Conservation (phyloP, 495 filamentous ascomycete species). For the Neurospora terricola region DNA sequence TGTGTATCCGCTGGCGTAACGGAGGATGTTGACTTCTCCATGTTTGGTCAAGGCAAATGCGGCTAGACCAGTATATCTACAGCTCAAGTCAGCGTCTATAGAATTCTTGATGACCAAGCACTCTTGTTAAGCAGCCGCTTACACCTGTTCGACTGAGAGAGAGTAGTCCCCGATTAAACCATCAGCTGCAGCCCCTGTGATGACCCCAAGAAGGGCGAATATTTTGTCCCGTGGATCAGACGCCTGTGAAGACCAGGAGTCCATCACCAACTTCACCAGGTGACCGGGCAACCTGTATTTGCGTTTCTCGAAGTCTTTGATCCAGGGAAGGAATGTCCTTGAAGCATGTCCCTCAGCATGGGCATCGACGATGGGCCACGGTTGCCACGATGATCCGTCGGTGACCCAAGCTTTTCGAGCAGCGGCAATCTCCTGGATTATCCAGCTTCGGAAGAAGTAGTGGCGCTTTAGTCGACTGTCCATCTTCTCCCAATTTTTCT, state of each 20-base stretch:
- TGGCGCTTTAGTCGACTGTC: constrained; percentile 6
- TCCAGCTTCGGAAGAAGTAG: constrained; percentile 18
- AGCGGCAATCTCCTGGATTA: constrained; percentile 16
- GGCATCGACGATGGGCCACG: constrained; percentile 8
- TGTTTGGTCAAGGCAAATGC: constrained; percentile 6
- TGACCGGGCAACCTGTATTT: constrained; percentile 11
- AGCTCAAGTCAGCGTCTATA: not conserved
- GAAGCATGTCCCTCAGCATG: not conserved
- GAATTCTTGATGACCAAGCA: not conserved
- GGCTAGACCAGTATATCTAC: constrained; percentile 11
- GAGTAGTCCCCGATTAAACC: constrained; percentile 15
- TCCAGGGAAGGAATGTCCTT: constrained; percentile 9
- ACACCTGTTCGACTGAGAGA: constrained; percentile 10
- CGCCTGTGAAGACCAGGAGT: constrained; percentile 12
- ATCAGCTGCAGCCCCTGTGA: constrained; percentile 7
- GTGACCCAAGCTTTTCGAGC: constrained; percentile 11
- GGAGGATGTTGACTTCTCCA: constrained; percentile 3
- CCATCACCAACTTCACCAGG: constrained; percentile 11
- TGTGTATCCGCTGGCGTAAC: constrained; percentile 8
- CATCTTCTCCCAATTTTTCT: constrained; percentile 7
- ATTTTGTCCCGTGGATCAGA: constrained; percentile 21
- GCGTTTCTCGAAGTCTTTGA: constrained; percentile 3
- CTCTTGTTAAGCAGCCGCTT: not conserved
- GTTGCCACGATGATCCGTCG: constrained; percentile 8
- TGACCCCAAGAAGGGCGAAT: constrained; percentile 18